phyloP scores from a whole-genome alignment of 2,329 filamentous ascomycete species.

The Trichoderma breve region DNA sequence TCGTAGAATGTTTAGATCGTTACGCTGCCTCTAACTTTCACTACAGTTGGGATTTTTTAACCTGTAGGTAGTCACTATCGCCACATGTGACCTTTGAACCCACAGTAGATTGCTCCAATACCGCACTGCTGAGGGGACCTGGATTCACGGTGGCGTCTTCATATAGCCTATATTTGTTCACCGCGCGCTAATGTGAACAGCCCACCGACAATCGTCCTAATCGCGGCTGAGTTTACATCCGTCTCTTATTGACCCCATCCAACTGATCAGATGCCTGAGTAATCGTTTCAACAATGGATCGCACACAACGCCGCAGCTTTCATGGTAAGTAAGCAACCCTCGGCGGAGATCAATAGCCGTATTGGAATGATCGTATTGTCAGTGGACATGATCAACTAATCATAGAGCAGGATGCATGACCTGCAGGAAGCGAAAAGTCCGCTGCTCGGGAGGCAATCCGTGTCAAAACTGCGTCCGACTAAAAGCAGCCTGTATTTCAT shows the following conservation, averaged over 20 bases:
- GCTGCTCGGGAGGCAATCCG: constrained; percentile 5
- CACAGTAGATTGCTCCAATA: neutral
- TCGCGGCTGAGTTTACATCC: neutral
- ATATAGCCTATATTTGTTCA: neutral
- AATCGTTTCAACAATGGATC: neutral
- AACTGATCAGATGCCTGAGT: neutral
- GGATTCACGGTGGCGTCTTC: neutral
- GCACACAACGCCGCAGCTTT: neutral
- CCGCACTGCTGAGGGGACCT: neutral
- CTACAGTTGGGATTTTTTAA: neutral
- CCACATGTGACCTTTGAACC: neutral
- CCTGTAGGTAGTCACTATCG: neutral
- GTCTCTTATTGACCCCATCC: neutral
- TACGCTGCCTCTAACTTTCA: neutral
- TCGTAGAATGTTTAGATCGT: neutral
- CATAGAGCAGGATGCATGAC: neutral
- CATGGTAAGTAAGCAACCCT: neutral
- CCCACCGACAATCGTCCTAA: neutral
- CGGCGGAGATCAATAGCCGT: neutral
- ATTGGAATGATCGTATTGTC: neutral
- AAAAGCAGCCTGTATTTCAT: neutral
- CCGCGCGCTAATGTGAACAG: neutral
- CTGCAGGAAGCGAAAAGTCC: constrained; percentile 12
- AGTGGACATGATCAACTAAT: neutral
- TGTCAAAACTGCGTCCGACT: constrained; percentile 7